A percentile compares a stretch with the other conserved stretches of the same genome.
phyloP scores from a whole-genome alignment of 2,329 filamentous ascomycete genomes.

The Podosphaera aphanis region DNA sequence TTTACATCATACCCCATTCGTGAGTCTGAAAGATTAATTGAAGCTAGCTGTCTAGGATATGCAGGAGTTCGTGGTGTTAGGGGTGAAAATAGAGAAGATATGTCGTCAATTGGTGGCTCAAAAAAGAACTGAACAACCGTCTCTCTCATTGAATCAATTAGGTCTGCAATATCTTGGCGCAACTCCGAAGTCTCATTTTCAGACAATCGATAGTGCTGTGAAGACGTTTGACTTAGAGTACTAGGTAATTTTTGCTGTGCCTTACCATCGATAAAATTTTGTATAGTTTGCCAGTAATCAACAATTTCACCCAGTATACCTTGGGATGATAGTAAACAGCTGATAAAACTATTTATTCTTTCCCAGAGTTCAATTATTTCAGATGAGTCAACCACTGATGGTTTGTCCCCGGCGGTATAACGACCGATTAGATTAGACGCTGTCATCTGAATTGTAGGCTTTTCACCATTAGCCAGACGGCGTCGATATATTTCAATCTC shows the following conservation, averaged over 20 bases:
- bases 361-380: slow-evolving; percentile 86
- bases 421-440: slow-evolving; percentile 56
- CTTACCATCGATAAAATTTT: slow-evolving; percentile 71
- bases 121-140: slow-evolving; percentile 63
- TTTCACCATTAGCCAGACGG: slow-evolving; percentile 50
- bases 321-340: slow-evolving; percentile 47
- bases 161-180: slow-evolving; percentile 53
- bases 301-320: slow-evolving; percentile 74
- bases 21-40: slow-evolving; percentile 35
- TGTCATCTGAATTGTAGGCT: slow-evolving; percentile 42
- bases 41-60: slow-evolving; percentile 18
- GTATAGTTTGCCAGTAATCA: slow-evolving; percentile 82
- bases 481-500: slow-evolving; percentile 82
- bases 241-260: slow-evolving; percentile 58
- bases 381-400: slow-evolving; percentile 46
- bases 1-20: slow-evolving; percentile 60
- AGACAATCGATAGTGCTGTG: slow-evolving; percentile 58
- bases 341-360: slow-evolving; percentile 54
- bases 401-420: slow-evolving; percentile 36
- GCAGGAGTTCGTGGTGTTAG: slow-evolving; percentile 34
- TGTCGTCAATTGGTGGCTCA: slow-evolving; percentile 71
- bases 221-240: slow-evolving; percentile 62
- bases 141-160: slow-evolving; percentile 65
- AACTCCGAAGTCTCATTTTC: slow-evolving; percentile 46
- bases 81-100: slow-evolving; percentile 70